Base-by-base conservation (phyloP, 2,329 filamentous ascomycete species). In the Exophiala oligosperma region DNA sequence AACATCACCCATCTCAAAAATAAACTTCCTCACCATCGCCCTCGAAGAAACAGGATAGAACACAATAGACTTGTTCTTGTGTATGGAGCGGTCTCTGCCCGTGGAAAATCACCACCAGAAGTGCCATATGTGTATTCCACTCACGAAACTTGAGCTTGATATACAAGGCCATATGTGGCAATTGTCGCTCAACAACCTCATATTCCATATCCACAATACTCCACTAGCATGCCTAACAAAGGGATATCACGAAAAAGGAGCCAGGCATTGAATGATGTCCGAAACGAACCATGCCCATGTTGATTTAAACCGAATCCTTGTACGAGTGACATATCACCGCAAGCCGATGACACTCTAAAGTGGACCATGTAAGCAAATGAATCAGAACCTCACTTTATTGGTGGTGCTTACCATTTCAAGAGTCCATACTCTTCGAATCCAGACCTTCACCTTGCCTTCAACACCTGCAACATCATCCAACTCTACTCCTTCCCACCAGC, bases 401-500 rank as follows among this genome's bases (percentile, higher is more conserved):
- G 17, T 17, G 24, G 41, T n/a, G 70, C 79, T 72, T 74, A 87
- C 85, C 85, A 99, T 99, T 81, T 99, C 94, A 59, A 99, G 82
- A 59, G 94, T 99, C 94, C 94, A 99, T 59, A 99, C 94, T 69
- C 94, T 85, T 70, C 94, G 84, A 72, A 99, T 97, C 94, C 94
- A 99, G 58, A 99, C 92, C 77, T 99, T 99, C 66, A 99, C 81
- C 72, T 88, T 91, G 52, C 92, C 93, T 52, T 96, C 86, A 6
- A 97, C 89, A 12, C 94, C 94, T 51, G 95, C 91, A 11, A 99
- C 90, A 64, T 90, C 82, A 17, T 94, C 85, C 46, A 99, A 81
- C 73, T 97, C 92, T 38, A 99, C 89, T 24, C 94, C 94, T 74
- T 99, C 94, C 94, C 94, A 99, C 94, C 94, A 99, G 80, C 94